Base-by-base conservation (phyloP, 1,284 basidiomycete genomes). In the Meripilus lineatus region DNA sequence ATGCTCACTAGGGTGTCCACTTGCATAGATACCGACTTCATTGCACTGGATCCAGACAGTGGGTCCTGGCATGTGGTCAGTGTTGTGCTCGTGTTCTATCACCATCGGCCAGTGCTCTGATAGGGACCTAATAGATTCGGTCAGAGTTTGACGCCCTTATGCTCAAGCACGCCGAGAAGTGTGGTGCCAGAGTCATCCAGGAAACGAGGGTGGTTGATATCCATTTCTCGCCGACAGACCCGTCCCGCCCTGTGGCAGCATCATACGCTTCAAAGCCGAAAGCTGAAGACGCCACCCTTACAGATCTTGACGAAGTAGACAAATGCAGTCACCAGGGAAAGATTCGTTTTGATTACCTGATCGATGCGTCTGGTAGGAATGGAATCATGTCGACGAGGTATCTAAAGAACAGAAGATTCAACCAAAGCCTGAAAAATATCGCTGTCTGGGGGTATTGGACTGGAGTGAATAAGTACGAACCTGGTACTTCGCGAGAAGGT, bases 391-490 rank as follows among this genome's bases (percentile, higher is more conserved):
- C 78, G 1, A 74, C 71, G 13, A 53, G 45, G 28, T 81, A 83
- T 54, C 59, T 84, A 23, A 79, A 77, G 54, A 81, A 79, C 52
- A 65, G 84, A 23, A 73, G 69, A 42, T 79, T 75, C 55, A 86
- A 82, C 46, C 66, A 71, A 26, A 76, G 77, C 4, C 54, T 86
- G 40, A 79, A 74, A 54, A 86, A 86, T 53, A 67, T 84, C 17
- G 84, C 84, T 0, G 65, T 76, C 18, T 86, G 84, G 84, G 82
- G 74, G 2, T 86, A 86, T 52, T 86, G 81, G 81, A 65, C 49
- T 17, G 67, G 67, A 17, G 69, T 68, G 1, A 66, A 61, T 14
- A 63, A 56, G 7, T 85, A 85, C 54, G 78, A 72, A 5, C 49
- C 52, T 14, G 76, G 72, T 8, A 74, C 75, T 24, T 49, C 52